Conservation (phyloP, 257 asterid species). For the Gentiana macrophylla region DNA sequence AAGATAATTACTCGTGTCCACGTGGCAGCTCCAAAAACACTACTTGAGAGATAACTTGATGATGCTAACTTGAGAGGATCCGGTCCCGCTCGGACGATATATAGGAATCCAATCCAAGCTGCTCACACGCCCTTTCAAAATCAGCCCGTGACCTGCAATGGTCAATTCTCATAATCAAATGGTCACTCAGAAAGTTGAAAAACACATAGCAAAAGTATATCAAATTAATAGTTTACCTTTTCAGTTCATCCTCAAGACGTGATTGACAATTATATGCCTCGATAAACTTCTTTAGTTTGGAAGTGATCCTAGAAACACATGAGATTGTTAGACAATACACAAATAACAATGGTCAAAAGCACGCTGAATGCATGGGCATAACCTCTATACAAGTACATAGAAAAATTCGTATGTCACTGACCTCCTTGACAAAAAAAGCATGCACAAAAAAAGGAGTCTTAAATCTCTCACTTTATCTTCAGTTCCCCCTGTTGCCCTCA, state of each 20-base stretch:
- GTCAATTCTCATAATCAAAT: neutral
- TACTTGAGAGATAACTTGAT: no score
- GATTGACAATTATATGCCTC: slow-evolving; percentile 64
- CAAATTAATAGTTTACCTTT: slow-evolving; percentile 8
- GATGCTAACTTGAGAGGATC: no score
- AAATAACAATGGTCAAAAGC: no score
- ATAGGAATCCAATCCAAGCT: slow-evolving; percentile 38
- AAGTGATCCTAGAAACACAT: neutral
- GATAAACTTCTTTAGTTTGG: slow-evolving; percentile 57
- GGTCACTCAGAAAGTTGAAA: neutral
- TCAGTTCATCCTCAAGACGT: no score
- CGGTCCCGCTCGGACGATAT: no score
- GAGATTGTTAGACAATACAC: no score
- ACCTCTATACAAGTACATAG: neutral
- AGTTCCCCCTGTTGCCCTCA: slow-evolving; percentile 41
- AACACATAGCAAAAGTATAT: slow-evolving; percentile 1
- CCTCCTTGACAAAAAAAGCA: neutral
- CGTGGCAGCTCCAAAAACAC: no score
- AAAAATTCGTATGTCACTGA: neutral
- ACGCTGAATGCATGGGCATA: neutral
- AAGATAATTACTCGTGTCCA: no score
- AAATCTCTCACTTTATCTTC: slow-evolving; percentile 44
- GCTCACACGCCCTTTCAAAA: slow-evolving; percentile 66
- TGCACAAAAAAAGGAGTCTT: slow-evolving; percentile 14
- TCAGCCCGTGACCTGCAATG: neutral